phyloP scores from a whole-genome alignment of 2,329 filamentous ascomycete species.

The Claviceps humidiphila region DNA sequence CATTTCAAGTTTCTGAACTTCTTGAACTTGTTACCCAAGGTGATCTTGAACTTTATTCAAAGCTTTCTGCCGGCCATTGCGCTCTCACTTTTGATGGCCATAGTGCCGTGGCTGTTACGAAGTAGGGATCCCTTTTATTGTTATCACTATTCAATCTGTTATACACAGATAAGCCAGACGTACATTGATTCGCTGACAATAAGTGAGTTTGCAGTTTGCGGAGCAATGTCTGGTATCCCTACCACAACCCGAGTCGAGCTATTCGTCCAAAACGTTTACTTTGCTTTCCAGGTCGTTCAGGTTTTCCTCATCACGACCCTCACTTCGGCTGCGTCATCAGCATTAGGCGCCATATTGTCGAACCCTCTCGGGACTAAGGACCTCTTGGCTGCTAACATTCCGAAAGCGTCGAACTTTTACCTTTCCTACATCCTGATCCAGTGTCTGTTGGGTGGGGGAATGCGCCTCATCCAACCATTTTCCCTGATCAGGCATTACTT shows the following conservation, averaged over 20 bases:
- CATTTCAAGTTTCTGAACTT: conserved; percentile 60
- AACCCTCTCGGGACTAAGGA: conserved; percentile 48
- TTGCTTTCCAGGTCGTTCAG: conserved; percentile 79
- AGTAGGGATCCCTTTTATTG: conserved; percentile 12
- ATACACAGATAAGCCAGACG: background rate
- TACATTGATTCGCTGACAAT: conserved; percentile 7
- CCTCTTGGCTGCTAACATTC: conserved; percentile 61
- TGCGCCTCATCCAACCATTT: conserved; percentile 55
- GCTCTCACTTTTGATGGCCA: conserved; percentile 71
- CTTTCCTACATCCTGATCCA: conserved; percentile 89
- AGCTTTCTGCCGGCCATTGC: conserved; percentile 71
- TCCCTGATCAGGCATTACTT: conserved; percentile 47
- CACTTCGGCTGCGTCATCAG: conserved; percentile 63
- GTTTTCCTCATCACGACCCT: conserved; percentile 83
- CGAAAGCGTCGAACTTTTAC: conserved; percentile 84
- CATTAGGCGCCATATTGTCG: conserved; percentile 47
- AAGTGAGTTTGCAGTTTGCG: conserved; percentile 41
- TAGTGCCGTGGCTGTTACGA: conserved; percentile 73
- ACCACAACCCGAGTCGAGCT: conserved; percentile 71
- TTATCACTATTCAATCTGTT: background rate
- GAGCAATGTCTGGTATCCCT: conserved; percentile 66
- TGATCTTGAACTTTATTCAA: conserved; percentile 71
- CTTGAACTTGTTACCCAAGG: conserved; percentile 54
- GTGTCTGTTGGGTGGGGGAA: conserved; percentile 65
- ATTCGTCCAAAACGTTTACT: conserved; percentile 84